Evolutionary conservation across 23 red algal species (phyloP), one percentile per base, ranked within the genome.

Genomic region (Gracilaria domingensis): DNA sequence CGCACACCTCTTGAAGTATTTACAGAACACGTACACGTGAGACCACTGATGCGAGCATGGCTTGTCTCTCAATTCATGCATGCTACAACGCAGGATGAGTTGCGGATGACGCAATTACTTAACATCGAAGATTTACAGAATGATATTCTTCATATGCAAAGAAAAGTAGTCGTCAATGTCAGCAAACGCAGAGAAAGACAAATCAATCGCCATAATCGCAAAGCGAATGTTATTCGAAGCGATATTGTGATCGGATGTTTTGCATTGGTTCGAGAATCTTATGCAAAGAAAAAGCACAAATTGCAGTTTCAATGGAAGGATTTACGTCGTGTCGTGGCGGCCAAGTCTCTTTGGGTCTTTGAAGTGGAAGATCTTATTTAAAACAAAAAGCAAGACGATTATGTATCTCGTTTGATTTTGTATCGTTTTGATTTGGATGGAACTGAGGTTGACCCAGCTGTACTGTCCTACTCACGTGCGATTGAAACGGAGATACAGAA

Each of bases 231-330:
- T 30, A 1, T 42, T 32, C 86, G 35, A 30, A 21, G 56, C 9
- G 57, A 79, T 79, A 55, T 89, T 25, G 11, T 42, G 6, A 9
- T 39, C 12, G 86, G 86, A 60, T 47, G 75, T 49, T 89, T 79
- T 38, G 86, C 79, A 28, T 69, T 89, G 70, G 86, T 89, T 14
- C 74, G 86, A 25, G 42, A n/a, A n/a, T n/a, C n/a, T n/a, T n/a
- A n/a, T n/a, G n/a, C n/a, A n/a, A n/a, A n/a, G n/a, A n/a, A n/a
- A n/a, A 53, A 40, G 6, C 35, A 77, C 8, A 77, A 77, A 3
- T 25, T 77, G n/a, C 3, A 44, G 48, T 47, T 53, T 26, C 4
- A 44, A 30, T 77, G 72, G 33, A 25, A 30, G 25, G 72, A 29
- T 26, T 34, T 34, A 1, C 39, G 23, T 24, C 25, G 39, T 5